Conservation (phyloP, 257 asterid genomes). For the Solanum lycopersicoides region DNA sequence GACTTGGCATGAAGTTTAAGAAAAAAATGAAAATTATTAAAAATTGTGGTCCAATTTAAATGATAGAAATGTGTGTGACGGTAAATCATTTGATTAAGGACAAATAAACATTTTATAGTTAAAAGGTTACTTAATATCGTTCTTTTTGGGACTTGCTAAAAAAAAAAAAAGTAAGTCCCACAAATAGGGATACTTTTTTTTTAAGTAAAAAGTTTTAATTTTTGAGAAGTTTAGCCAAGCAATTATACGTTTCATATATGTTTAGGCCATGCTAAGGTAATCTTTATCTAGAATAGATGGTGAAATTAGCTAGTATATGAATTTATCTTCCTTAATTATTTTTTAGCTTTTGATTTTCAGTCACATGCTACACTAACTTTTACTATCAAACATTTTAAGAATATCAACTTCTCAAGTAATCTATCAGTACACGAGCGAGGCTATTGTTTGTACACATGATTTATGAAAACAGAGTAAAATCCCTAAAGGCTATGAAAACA, state of each 20-base stretch:
- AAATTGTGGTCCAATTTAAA: too few relatives aligned
- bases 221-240: not conserved
- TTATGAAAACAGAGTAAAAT: too few relatives aligned
- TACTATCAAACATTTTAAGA: not conserved
- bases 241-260: not conserved
- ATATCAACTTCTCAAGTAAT: not conserved
- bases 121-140: too few relatives aligned
- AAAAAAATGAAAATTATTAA: too few relatives aligned
- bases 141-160: too few relatives aligned
- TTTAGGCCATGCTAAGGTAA: not conserved
- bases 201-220: not conserved
- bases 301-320: not conserved
- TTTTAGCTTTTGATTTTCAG: not conserved
- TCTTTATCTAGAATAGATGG: not conserved
- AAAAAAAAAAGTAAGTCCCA: too few relatives aligned
- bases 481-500: not conserved
- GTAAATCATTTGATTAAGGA: too few relatives aligned
- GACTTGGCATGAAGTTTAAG: too few relatives aligned
- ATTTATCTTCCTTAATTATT: not conserved
- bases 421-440: not conserved
- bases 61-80: too few relatives aligned
- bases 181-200: too few relatives aligned
- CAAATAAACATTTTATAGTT: too few relatives aligned
- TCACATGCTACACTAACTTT: too few relatives aligned
- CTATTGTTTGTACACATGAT: not conserved